Evolutionary conservation across 768 basidiomycete genomes (phyloP).

Genomic region (Tephrocybe rancida): DNA sequence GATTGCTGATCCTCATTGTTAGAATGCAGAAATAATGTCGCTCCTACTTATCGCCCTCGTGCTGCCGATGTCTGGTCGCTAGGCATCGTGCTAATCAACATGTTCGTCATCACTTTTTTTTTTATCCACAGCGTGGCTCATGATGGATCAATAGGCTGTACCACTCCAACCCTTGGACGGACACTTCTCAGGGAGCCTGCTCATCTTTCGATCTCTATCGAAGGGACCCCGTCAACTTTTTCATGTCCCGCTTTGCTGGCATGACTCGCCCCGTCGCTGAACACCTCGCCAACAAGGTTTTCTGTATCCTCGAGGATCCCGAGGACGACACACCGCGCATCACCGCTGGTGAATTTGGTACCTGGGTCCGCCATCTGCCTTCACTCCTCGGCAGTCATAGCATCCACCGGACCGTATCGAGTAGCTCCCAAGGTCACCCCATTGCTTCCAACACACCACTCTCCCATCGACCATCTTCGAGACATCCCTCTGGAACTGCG

Average conservation of each 20-base stretch:
- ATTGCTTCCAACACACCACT: slow-evolving; percentile 63
- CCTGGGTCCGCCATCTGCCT: slow-evolving; percentile 85
- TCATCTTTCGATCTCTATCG: slow-evolving; percentile 82
- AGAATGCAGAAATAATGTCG: slow-evolving; percentile 98
- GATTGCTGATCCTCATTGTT: slow-evolving; percentile 17
- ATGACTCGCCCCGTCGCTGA: slow-evolving; percentile 88
- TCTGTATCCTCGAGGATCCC: slow-evolving; percentile 74
- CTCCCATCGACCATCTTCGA: slow-evolving; percentile 72
- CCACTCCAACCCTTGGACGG: slow-evolving; percentile 98
- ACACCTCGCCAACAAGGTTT: slow-evolving; percentile 82
- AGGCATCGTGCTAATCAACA: slow-evolving; percentile 98
- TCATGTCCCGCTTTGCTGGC: slow-evolving; percentile 88
- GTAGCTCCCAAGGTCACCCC: slow-evolving; percentile 64
- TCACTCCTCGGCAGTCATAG: slow-evolving; percentile 59
- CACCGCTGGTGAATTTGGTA: slow-evolving; percentile 81
- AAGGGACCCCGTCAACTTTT: slow-evolving; percentile 79
- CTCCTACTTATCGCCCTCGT: slow-evolving; percentile 91
- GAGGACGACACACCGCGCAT: slow-evolving; percentile 68
- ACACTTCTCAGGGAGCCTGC: slow-evolving; percentile 82
- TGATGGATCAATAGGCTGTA: slow-evolving; percentile 66
- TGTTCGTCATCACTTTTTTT: slow-evolving; percentile 55
- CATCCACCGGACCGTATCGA: slow-evolving; percentile 62
- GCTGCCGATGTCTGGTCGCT: slow-evolving; percentile 99
- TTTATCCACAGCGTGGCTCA: slow-evolving; percentile 5
- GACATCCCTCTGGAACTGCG: slow-evolving; percentile 54